Conservation (phyloP, 192 early-diverging fungal species). For the Linnemannia hyalina region DNA sequence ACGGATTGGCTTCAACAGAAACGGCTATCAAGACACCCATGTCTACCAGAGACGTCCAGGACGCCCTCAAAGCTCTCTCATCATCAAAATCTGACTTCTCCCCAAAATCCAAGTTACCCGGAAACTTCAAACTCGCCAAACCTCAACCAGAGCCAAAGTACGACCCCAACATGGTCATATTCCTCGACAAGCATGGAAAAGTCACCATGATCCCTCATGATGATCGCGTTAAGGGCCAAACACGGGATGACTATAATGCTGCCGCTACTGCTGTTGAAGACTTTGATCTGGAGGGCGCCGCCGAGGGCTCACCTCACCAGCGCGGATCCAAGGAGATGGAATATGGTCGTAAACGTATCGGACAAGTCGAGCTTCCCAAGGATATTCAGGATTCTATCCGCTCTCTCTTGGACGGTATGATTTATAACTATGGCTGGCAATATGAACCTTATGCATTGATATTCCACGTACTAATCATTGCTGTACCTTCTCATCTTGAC, state of each 20-base stretch:
- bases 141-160: conserved; percentile 17
- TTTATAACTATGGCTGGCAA: not conserved
- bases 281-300: not conserved
- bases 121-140: conserved; percentile 35
- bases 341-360: conserved; percentile 53
- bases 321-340: conserved; percentile 52
- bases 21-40: not conserved
- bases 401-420: conserved; percentile 28
- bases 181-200: conserved; percentile 50
- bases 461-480: not conserved
- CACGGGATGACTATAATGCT: conserved; percentile 27
- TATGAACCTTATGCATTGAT: not conserved
- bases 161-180: conserved; percentile 55
- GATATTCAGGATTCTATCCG: conserved; percentile 49
- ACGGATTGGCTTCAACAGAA: not conserved
- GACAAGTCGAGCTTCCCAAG: conserved; percentile 46
- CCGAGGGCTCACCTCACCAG: conserved; percentile 9
- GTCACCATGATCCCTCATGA: conserved; percentile 51
- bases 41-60: not conserved
- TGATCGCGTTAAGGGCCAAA: conserved; percentile 40
- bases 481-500: not conserved
- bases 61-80: not conserved
- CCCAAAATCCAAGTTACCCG: conserved; percentile 18
- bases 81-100: not conserved
- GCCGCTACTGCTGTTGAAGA: not conserved